Evolutionary conservation across 2,329 filamentous ascomycete species (phyloP).

Genomic region (Phialophora expanda): DNA sequence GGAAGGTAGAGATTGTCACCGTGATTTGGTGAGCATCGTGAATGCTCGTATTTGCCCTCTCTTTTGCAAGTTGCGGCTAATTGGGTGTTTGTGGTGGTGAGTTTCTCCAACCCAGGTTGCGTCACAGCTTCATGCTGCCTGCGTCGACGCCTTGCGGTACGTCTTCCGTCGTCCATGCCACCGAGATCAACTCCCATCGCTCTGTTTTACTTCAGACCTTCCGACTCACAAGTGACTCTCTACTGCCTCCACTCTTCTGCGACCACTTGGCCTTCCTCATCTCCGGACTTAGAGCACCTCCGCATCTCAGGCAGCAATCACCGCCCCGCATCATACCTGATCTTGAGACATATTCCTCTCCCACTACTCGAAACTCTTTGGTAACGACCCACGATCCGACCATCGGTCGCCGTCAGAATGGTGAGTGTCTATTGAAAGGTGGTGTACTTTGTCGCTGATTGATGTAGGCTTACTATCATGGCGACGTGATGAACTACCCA

Average conservation of each 20-base stretch:
- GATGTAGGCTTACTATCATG: constrained; percentile 45
- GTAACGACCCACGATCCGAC: background rate
- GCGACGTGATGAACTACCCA: constrained; percentile 55
- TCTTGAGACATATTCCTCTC: background rate
- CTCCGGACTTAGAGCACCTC: background rate
- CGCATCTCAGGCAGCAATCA: background rate
- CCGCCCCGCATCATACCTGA: background rate
- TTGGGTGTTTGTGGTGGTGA: background rate
- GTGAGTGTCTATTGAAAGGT: constrained; percentile 3
- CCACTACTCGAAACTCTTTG: background rate
- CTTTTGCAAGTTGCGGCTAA: background rate
- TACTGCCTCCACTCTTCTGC: background rate
- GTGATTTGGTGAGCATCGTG: background rate
- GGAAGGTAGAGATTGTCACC: constrained; percentile 1
- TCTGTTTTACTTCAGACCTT: background rate
- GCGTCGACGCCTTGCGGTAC: constrained; percentile 6
- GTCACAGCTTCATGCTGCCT: constrained; percentile 14
- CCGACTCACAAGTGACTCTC: background rate
- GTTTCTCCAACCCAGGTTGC: constrained; percentile 13
- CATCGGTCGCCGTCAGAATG: constrained; percentile 19
- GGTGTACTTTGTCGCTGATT: background rate
- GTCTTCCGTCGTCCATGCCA: background rate
- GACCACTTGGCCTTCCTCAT: background rate
- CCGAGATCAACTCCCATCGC: background rate
- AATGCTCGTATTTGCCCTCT: background rate